Percentiles rank a stretch among this genome's conserved stretches.
These are phyloP conservation scores for Lagenidium sp. DNA, from an alignment of 352 stramenopile species.

Conservation along the genomic window DNA sequence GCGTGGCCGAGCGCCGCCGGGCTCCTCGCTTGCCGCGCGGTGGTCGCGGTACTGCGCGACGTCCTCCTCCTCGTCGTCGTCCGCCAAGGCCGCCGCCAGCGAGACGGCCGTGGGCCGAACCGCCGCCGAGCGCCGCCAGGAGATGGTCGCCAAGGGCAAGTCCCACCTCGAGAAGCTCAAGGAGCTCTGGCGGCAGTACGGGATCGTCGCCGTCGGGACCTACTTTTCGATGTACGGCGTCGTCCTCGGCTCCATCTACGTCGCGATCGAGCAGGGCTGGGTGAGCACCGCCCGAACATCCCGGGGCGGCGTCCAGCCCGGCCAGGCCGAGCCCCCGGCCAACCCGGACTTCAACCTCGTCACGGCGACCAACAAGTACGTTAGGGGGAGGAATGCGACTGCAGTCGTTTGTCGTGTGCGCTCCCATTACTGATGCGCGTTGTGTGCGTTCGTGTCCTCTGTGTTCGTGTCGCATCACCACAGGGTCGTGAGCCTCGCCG, in stretches of 20 bases:
- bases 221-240: slow-evolving; percentile 74
- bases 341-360: slow-evolving; percentile 60
- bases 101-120: too few relatives aligned
- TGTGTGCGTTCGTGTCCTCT: background rate
- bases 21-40: slow-evolving; percentile 4
- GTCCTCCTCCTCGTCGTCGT: slow-evolving; percentile 12
- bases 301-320: slow-evolving; percentile 10
- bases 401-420: background rate
- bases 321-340: slow-evolving; percentile 7
- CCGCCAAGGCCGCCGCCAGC: slow-evolving; percentile 3
- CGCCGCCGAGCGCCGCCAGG: slow-evolving; percentile 14
- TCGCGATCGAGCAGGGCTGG: slow-evolving; percentile 75
- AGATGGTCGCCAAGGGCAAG: slow-evolving; percentile 27
- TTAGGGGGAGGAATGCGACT: too few relatives aligned
- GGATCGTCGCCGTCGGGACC: slow-evolving; percentile 72
- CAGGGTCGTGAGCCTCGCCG: slow-evolving; percentile 58
- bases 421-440: background rate
- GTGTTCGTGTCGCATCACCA: background rate
- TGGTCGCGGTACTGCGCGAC: too few relatives aligned
- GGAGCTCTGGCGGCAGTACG: slow-evolving; percentile 79
- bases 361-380: slow-evolving; percentile 73
- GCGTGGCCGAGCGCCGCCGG: too few relatives aligned
- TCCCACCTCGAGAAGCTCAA: slow-evolving; percentile 50
- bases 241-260: slow-evolving; percentile 72
- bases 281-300: slow-evolving; percentile 39